A percentile compares a stretch with the other conserved stretches of the same genome.
These are phyloP conservation scores for Triangularia verruculosa DNA, from an alignment of 2,329 filamentous ascomycete species.

Conservation along the genomic window DNA sequence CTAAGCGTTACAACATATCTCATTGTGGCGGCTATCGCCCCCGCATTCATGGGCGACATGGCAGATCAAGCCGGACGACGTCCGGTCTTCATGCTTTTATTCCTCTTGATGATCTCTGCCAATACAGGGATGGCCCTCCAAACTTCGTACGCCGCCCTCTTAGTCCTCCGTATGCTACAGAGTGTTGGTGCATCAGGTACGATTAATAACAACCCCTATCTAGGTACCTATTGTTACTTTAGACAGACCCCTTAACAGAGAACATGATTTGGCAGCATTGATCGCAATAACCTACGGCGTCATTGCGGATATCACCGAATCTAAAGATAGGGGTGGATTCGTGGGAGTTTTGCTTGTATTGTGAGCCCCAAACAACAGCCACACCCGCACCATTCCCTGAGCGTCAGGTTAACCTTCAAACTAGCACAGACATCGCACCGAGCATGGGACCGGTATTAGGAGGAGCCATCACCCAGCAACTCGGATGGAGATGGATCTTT, in stretches of 20 bases:
- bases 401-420: background rate
- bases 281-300: slow-evolving; percentile 15
- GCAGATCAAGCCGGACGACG: slow-evolving; percentile 19
- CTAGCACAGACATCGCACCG: slow-evolving; percentile 31
- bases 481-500: slow-evolving; percentile 20
- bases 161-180: slow-evolving; percentile 21
- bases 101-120: slow-evolving; percentile 10
- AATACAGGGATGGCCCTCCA: slow-evolving; percentile 17
- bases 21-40: slow-evolving; percentile 41
- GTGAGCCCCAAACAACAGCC: background rate
- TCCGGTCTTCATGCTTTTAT: slow-evolving; percentile 8
- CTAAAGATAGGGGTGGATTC: background rate
- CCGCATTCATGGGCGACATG: slow-evolving; percentile 15
- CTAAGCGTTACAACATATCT: slow-evolving; percentile 42
- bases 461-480: slow-evolving; percentile 19
- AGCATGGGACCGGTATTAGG: slow-evolving; percentile 16
- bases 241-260: too few species aligned
- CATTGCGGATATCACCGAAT: slow-evolving; percentile 10
- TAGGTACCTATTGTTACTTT: too few species aligned
- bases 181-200: slow-evolving; percentile 10
- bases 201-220: too few species aligned
- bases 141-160: slow-evolving; percentile 11
- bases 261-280: slow-evolving; percentile 11
- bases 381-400: too few species aligned
- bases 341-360: background rate